Evolutionary conservation across 768 basidiomycete species (phyloP), one percentile per base, ranked within the genome.

Genomic region (Leccinellum rugosiceps): DNA sequence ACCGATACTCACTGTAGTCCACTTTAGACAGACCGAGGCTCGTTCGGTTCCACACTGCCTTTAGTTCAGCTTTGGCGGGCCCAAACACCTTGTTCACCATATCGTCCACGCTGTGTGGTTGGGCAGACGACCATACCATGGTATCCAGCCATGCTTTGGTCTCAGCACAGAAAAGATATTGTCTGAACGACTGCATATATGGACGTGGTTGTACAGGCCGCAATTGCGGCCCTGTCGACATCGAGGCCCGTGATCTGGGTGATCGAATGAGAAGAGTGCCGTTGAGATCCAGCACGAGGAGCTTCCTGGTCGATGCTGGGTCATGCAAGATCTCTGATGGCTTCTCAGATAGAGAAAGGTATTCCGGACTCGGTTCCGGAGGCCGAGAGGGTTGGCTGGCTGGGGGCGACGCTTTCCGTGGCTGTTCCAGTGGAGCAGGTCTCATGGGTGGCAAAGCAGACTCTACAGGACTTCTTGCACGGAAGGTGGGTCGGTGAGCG

Each of bases 41-140:
- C 65, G 89, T 89, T 50, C 92, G 77, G 15, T 89, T 88, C 92
- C 92, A 94, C 0, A 92, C 76, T 0, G 84, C 88, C 15, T 82
- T 70, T 5, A 92, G 72, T 17, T 69, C 64, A 51, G 73, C 72
- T 26, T 71, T 66, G 0, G 69, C 53, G 5, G 72, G 64, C 11
- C 77, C 82, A 66, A 92, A 91, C 32, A 80, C 78, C 34, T 75
- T 76, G 21, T 80, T 68, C 0, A 89, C 86, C 92, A 94, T 93
- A 62, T 86, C 84, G 0, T 74, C 70, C 9, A 92, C 91, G 66
- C 83, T 90, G 50, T 86, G 85, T 2, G 90, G 89, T 65, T 92
- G 89, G 4, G 92, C 92, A 3, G 87, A 90, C 65, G 87, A 90
- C 92, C 92, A 94, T 4, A 94, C 81, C 88, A 93, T 93, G 4